These are phyloP conservation scores for Ajuga chamaepitys DNA, from an alignment of 257 asterid species.

Conservation along the genomic window DNA sequence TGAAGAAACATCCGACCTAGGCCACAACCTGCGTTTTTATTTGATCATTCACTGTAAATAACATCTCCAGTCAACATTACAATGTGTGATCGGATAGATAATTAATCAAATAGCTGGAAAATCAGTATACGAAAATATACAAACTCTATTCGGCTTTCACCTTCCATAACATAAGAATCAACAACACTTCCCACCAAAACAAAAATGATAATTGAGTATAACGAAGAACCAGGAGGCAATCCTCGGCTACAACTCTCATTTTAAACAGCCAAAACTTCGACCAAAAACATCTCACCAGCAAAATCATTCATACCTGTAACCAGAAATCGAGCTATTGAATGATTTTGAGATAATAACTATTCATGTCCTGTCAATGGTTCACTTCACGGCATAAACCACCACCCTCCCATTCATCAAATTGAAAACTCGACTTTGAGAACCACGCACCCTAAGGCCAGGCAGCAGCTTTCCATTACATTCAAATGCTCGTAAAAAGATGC, in stretches of 20 bases:
- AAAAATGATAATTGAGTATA: conserved; percentile 4
- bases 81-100: neutral
- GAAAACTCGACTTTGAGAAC: neutral
- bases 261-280: conserved; percentile 13
- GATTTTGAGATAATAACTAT: neutral
- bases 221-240: conserved; percentile 3
- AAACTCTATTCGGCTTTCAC: neutral
- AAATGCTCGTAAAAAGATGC: conserved; percentile 8
- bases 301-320: neutral
- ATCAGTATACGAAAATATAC: neutral
- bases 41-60: neutral
- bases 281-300: conserved; percentile 7
- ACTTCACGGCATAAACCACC: neutral
- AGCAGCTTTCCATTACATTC: conserved; percentile 5
- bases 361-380: neutral
- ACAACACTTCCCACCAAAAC: neutral
- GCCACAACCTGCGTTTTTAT: neutral
- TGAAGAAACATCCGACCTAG: neutral
- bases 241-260: conserved; percentile 13
- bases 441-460: neutral
- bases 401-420: conserved; percentile 1
- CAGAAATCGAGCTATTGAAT: too few species aligned
- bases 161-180: conserved; percentile 4
- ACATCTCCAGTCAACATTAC: neutral
- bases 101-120: neutral